Percentiles rank a stretch among this genome's conserved stretches.
phyloP scores from a whole-genome alignment of 257 asterid genomes.

The Orobanche coerulescens region DNA sequence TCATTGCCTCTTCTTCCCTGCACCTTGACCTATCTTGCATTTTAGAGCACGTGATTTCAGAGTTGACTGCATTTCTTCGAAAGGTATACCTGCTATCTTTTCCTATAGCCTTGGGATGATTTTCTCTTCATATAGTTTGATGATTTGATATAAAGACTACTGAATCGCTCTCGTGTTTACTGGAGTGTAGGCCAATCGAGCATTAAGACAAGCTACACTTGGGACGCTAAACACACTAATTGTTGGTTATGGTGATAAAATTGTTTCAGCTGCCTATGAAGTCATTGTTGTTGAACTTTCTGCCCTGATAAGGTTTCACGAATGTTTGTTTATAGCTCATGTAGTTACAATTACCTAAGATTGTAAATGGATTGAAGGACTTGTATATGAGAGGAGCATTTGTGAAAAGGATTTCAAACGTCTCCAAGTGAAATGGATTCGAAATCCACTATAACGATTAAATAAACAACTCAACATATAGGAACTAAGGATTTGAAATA shows the following conservation, averaged over 20 bases:
- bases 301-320: conserved; percentile 71
- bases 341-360: neutral
- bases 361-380: too few species aligned
- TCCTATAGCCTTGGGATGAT: neutral
- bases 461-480: too few species aligned
- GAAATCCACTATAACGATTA: too few species aligned
- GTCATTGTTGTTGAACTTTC: conserved; percentile 92
- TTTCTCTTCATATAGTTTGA: neutral
- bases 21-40: conserved; percentile 85
- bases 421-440: too few species aligned
- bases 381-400: too few species aligned
- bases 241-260: conserved; percentile 88
- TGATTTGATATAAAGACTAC: conserved; percentile 2
- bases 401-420: too few species aligned
- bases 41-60: conserved; percentile 81
- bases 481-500: too few species aligned
- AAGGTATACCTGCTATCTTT: conserved; percentile 43
- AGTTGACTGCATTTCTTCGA: conserved; percentile 89
- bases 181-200: conserved; percentile 82
- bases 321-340: conserved; percentile 1
- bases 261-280: conserved; percentile 88
- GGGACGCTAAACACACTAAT: conserved; percentile 89
- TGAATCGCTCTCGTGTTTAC: conserved; percentile 20
- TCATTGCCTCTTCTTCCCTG: conserved; percentile 89
- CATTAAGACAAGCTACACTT: conserved; percentile 87